Evolutionary conservation across 73 alveolate genomes (phyloP).

Genomic region (Strombidium stylifer): DNA sequence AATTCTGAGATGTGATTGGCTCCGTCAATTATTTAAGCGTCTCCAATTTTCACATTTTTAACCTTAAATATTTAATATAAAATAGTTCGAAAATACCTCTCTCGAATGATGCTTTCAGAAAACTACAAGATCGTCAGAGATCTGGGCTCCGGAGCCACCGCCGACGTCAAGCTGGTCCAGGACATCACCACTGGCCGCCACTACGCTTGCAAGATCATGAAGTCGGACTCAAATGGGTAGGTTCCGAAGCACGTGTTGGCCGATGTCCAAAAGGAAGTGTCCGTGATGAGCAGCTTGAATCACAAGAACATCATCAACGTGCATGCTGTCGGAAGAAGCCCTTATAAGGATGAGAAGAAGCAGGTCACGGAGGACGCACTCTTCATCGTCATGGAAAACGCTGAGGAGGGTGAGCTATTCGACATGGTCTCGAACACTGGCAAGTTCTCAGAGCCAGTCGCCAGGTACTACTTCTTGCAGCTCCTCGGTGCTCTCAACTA

Average conservation of each 20-base stretch:
- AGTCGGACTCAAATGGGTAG: slow-evolving; percentile 8
- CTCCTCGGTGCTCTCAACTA: slow-evolving; percentile 63
- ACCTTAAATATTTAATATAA: too few species aligned
- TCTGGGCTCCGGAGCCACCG: slow-evolving; percentile 51
- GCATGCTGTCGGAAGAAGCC: slow-evolving; percentile 24
- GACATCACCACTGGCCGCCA: slow-evolving; percentile 15
- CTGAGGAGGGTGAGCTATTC: slow-evolving; percentile 76
- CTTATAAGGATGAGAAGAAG: slow-evolving; percentile 24
- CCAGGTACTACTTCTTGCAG: slow-evolving; percentile 65
- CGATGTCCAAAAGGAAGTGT: slow-evolving; percentile 18
- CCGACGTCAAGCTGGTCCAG: slow-evolving; percentile 45
- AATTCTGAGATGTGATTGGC: too few species aligned
- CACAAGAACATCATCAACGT: slow-evolving; percentile 21
- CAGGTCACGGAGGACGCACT: slow-evolving; percentile 24
- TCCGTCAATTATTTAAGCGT: too few species aligned
- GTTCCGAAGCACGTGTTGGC: slow-evolving; percentile 9
- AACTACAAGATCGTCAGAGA: slow-evolving; percentile 31
- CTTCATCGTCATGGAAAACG: slow-evolving; percentile 52
- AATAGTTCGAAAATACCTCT: too few species aligned
- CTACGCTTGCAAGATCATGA: slow-evolving; percentile 48
- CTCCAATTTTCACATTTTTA: too few species aligned
- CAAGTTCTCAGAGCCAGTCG: slow-evolving; percentile 46
- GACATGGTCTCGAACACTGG: slow-evolving; percentile 67
- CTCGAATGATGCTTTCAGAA: too few species aligned
- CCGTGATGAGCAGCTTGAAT: slow-evolving; percentile 8